phyloP scores from a whole-genome alignment of 208 protist genomes.

The Naegleria lovaniensis region DNA sequence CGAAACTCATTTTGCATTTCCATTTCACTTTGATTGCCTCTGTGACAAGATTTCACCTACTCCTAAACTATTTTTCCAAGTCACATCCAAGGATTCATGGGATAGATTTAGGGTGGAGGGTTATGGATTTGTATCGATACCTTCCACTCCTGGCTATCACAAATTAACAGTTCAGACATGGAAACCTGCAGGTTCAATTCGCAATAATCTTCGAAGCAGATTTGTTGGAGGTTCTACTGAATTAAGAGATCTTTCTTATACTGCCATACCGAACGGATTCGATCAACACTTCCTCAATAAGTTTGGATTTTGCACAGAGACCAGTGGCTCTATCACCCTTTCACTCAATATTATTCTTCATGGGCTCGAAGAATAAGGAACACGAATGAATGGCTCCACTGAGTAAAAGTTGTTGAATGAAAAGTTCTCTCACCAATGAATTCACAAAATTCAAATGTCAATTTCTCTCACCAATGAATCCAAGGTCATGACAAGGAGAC shows the following conservation, averaged over 20 bases:
- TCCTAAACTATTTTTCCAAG: constrained; percentile 11
- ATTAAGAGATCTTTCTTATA: not conserved
- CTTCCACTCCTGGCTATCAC: not conserved
- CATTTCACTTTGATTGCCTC: constrained; percentile 4
- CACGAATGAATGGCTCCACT: too few species aligned
- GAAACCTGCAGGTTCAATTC: not conserved
- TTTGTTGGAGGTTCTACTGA: constrained; percentile 3
- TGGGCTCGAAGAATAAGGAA: not conserved
- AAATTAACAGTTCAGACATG: not conserved
- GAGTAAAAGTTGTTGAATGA: too few species aligned
- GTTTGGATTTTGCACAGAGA: not conserved
- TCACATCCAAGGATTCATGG: not conserved
- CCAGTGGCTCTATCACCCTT: not conserved
- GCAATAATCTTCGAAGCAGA: not conserved
- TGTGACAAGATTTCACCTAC: not conserved
- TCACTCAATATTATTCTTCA: not conserved
- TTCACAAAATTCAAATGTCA: too few species aligned
- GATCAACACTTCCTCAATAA: not conserved
- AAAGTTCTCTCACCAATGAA: too few species aligned
- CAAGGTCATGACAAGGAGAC: too few species aligned
- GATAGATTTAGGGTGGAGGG: not conserved
- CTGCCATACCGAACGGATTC: not conserved
- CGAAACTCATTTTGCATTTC: not conserved
- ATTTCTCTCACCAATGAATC: too few species aligned
- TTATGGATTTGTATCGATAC: not conserved